Conservation (phyloP, 129 eudicot genomes). For the Helianthus annuus region HanXRQr2.0-SUNRISE NC_035437.2:23451486-23451985, state of each 20-base stretch:
- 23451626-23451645: no score
- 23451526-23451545: no score
- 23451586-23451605: no score
- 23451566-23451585: no score
- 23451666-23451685: background rate
- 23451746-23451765: background rate
- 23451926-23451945: background rate
- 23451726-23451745: background rate
- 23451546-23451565: no score
- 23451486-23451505: background rate
- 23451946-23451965: constrained; percentile 17
- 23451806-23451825: background rate
- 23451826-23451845: constrained; percentile 12
- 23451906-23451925: constrained; percentile 6
- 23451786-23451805: constrained; percentile 18
- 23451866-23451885: constrained; percentile 1
- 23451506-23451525: no score
- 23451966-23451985: constrained; percentile 2
- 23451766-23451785: constrained; percentile 21
- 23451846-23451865: constrained; percentile 14
- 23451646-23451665: background rate
- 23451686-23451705: background rate
- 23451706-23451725: background rate
- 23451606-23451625: no score
- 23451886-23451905: background rate